These are phyloP conservation scores for Durusdinium trenchii DNA, from an alignment of 73 alveolate genomes.

Conservation along the genomic window DNA sequence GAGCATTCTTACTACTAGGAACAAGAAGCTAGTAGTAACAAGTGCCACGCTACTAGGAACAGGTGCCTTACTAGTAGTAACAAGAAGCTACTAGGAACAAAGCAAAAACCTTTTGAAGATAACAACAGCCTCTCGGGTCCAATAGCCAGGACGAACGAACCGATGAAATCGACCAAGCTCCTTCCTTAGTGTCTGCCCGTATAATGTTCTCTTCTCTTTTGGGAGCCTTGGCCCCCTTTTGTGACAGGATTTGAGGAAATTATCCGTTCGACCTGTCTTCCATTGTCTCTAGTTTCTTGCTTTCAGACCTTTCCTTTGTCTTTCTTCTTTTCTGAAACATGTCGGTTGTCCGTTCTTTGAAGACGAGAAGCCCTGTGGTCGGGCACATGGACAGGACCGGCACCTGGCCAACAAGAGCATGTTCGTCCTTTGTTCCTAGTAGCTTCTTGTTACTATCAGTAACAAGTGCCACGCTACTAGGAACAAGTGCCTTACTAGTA, in stretches of 20 bases:
- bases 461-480: too few species aligned
- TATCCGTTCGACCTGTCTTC: background rate
- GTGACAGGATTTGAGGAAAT: background rate
- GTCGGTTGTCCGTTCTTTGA: background rate
- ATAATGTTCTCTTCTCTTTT: too few species aligned
- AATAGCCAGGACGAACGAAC: constrained; percentile 65
- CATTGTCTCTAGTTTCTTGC: background rate
- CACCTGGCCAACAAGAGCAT: background rate
- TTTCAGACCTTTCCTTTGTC: background rate
- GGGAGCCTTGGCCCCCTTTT: too few species aligned
- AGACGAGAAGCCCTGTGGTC: constrained; percentile 39
- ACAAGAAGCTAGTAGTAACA: too few species aligned
- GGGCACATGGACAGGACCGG: constrained; percentile 74
- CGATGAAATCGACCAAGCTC: constrained; percentile 84
- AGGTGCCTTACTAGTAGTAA: too few species aligned
- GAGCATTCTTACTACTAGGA: too few species aligned
- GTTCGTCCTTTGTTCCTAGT: background rate
- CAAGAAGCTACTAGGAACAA: too few species aligned
- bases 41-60: too few species aligned
- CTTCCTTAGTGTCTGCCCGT: constrained; percentile 32
- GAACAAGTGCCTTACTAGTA: too few species aligned
- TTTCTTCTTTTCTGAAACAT: background rate
- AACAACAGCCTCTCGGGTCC: constrained; percentile 83
- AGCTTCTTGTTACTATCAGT: too few species aligned
- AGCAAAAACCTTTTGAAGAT: too few species aligned